Evolutionary conservation across 768 basidiomycete genomes (phyloP), one percentile per base, ranked within the genome.

Genomic region (Clitopilus passeckerianus): DNA sequence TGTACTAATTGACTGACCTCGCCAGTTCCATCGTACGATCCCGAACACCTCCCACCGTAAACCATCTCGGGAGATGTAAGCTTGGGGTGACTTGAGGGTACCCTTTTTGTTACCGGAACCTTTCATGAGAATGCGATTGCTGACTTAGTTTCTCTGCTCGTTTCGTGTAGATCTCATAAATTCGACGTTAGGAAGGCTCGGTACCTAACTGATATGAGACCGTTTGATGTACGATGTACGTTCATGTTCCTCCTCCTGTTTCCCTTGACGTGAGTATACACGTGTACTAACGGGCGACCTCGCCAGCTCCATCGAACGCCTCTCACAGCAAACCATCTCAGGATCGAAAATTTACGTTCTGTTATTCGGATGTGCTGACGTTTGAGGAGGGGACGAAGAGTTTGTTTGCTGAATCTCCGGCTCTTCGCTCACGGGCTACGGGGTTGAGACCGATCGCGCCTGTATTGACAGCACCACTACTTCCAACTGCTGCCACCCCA

Each of bases 151-250:
- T n/a, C n/a, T n/a, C n/a, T n/a, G n/a, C n/a, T n/a, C n/a, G 34
- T 57, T 30, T 22, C 9, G 43, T 43, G 18, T 50, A 83, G 82
- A 79, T 35, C 64, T 82, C 16, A 70, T 84, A 8, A 70, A 75
- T 61, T 65, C 61, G 55, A 57, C 73, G 0, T 84, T 59, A 70
- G 59, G 56, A 62, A 70, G 0, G 74, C 70, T 12, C 80, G 77
- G 0, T 84, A 81, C 63, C 61, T 82, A 44, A 70, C 66, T 0
- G 82, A 82, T 12, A 72, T 65, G 23, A 74, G 84, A 8, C 82
- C 83, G 1, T 72, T 85, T 34, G 84, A 82, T 67, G 84, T 82
- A n/a, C n/a, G n/a, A n/a, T n/a, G n/a, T n/a, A n/a, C n/a, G n/a
- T n/a, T n/a, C n/a, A 57, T 6, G 71, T 54, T 14, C 16, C 46